Evolutionary conservation across 2,329 filamentous ascomycete genomes (phyloP), one percentile per base, ranked within the genome.

Genomic region (Beauveria bassiana): DNA sequence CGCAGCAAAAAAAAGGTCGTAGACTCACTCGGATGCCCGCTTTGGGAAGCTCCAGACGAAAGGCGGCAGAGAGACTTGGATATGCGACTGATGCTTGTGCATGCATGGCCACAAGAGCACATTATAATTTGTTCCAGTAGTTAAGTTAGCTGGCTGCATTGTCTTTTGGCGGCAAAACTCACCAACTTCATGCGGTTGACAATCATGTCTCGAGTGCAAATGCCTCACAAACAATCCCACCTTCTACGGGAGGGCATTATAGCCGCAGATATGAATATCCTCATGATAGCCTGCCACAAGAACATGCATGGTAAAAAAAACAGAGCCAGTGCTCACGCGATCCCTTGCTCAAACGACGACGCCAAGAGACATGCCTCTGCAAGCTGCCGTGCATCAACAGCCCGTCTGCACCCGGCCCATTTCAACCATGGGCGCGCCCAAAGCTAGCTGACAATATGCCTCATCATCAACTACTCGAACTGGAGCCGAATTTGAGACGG

Each of bases 41-140:
- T 59, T 59, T 59, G 34, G 57, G 57, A n/a, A 59, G 47, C 40
- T 38, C 38, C 57, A 52, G 22, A 49, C 57, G 57, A 45, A n/a
- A 34, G 28, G 31, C 18, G 38, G 31, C 12, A 18, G 22, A 22
- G 24, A 22, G 24, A 22, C 12, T 12, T 18, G 5, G n/a, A 22
- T 18, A n/a, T 59, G 22, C 38, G 20, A 6, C 16, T 26, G 22
- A n/a, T 14, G 12, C 18, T 31, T 24, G 10, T n/a, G n/a, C 42
- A 47, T 57, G 42, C 28, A 47, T 57, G 6, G 20, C 28, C 31
- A 3, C 7, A 3, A 26, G 26, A 20, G 24, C 24, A 46, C 42
- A 56, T 46, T 38, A 38, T n/a, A 10, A 7, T 18, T 38, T 22
- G 26, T 18, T 6, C 16, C 18, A 40, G 38, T 16, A 43, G 12